Base-by-base conservation (phyloP, 139 green algal species). In the Chlorella sorokiniana region DNA sequence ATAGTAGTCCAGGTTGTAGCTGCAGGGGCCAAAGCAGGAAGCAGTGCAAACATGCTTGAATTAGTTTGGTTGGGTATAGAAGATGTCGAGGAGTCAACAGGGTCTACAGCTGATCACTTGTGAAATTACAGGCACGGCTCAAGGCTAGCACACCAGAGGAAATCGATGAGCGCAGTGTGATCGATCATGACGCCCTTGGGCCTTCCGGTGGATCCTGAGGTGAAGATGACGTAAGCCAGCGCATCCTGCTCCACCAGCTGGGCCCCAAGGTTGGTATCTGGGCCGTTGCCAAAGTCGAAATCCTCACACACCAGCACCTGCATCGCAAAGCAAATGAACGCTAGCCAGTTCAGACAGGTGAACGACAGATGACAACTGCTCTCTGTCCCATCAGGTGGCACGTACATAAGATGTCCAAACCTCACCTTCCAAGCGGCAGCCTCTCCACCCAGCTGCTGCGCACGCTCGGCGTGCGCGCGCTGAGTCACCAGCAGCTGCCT, bases 191-290 rank as follows among this genome's bases (percentile, higher is more conserved):
- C 83, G 37, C 90, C 90, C 81, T 94, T 94, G 61, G 91, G 91
- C 5, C 74, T 48, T 38, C 91, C 91, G 8, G 91, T 93, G 31
- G 76, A 88, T 52, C 91, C 91, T 7, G 84, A 90, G 35, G 91
- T 93, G 87, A 92, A 95, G 62, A 93, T 91, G 54, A 88, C 80
- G 83, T 92, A 91, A 20, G 86, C 87, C 31, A 91, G 52, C 59
- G 87, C 62, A 35, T 33, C 44, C 37, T 11, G 11, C 20, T 37
- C 40, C 20, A 35, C 68, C 10, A 9, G 40, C 6, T 35, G 35
- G 52, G 54, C 25, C 25, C 35, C 14, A 29, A 52, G 38, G 73
- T 33, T 52, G 54, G 35, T 40, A 18, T 1, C 8, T 1, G n/a
- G 27, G 29, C 10, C 73, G 54, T 25, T 52, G 23, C 1, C 37